Percentiles rank a stretch among this genome's conserved stretches.
Evolutionary conservation across 2,329 filamentous ascomycete species (phyloP).

Genomic region (Fusarium agapanthi): DNA sequence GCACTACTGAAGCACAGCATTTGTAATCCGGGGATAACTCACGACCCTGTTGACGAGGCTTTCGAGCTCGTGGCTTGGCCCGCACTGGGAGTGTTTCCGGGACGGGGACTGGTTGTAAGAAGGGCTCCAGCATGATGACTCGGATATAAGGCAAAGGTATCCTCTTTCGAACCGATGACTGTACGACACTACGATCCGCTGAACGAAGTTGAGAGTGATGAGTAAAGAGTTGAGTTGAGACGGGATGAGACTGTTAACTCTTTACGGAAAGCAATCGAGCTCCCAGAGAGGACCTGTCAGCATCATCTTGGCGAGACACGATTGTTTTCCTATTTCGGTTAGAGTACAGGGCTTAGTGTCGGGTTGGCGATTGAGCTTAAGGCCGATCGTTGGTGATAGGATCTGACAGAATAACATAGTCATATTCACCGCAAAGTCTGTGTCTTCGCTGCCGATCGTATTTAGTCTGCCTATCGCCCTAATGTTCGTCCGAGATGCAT

Average conservation of each 20-base stretch:
- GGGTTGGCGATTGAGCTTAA: background rate
- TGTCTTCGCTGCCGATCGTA: rapidly evolving
- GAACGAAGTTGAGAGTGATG: background rate
- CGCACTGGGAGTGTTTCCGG: background rate
- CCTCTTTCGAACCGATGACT: background rate
- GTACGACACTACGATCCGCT: rapidly evolving
- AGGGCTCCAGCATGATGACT: slow-evolving; percentile 21
- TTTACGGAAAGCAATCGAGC: slow-evolving; percentile 17
- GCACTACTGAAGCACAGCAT: background rate
- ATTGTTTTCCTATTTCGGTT: slow-evolving; percentile 42
- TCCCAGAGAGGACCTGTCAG: background rate
- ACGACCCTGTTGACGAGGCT: slow-evolving; percentile 7
- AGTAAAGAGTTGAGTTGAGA: background rate
- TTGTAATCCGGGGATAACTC: background rate
- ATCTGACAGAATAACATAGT: background rate
- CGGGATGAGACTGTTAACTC: slow-evolving; percentile 19
- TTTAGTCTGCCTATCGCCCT: background rate
- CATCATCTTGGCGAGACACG: slow-evolving; percentile 17
- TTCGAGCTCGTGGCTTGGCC: slow-evolving; percentile 1
- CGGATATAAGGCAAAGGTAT: background rate
- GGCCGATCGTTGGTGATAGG: background rate
- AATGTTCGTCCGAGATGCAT: background rate
- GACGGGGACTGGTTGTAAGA: slow-evolving; percentile 1
- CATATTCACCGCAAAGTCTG: rapidly evolving
- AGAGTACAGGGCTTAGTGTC: background rate